Conservation (phyloP, 2,329 filamentous ascomycete species). For the Exophiala alcalophila region DNA sequence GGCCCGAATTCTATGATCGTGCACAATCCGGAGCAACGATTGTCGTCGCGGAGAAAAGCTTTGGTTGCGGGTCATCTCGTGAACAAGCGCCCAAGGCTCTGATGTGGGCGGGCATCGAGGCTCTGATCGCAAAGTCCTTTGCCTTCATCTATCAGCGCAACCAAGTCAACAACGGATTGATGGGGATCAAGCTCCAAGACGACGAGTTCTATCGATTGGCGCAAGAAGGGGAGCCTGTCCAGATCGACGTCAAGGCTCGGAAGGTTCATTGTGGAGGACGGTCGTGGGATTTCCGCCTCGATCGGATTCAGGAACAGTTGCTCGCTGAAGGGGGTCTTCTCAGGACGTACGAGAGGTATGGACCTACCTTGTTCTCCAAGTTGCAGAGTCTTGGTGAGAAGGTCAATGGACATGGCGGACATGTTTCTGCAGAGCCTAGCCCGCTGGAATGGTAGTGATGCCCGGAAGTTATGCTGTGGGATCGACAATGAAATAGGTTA, state of each 20-base stretch:
- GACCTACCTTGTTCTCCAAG: slow-evolving; percentile 9
- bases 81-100: slow-evolving; percentile 14
- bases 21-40: slow-evolving; percentile 10
- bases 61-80: slow-evolving; percentile 13
- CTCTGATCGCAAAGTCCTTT: slow-evolving; percentile 11
- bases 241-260: slow-evolving; percentile 10
- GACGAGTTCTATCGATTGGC: slow-evolving; percentile 11
- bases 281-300: slow-evolving; percentile 8
- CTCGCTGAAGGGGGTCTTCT: slow-evolving; percentile 12
- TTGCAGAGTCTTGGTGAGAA: slow-evolving; percentile 10
- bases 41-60: slow-evolving; percentile 15
- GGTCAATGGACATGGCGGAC: not conserved
- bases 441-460: no score
- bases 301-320: slow-evolving; percentile 16
- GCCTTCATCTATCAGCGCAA: slow-evolving; percentile 15
- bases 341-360: slow-evolving; percentile 14
- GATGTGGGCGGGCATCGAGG: slow-evolving; percentile 9
- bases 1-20: slow-evolving; percentile 13
- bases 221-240: slow-evolving; percentile 7
- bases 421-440: no score
- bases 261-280: slow-evolving; percentile 6
- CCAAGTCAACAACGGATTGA: slow-evolving; percentile 10
- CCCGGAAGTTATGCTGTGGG: no score
- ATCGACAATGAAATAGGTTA: no score
- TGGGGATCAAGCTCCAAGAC: slow-evolving; percentile 9